Evolutionary conservation across 148 eudicot genomes (phyloP), one percentile per base, ranked within the genome.

Genomic region (Arctostaphylos glauca): DNA sequence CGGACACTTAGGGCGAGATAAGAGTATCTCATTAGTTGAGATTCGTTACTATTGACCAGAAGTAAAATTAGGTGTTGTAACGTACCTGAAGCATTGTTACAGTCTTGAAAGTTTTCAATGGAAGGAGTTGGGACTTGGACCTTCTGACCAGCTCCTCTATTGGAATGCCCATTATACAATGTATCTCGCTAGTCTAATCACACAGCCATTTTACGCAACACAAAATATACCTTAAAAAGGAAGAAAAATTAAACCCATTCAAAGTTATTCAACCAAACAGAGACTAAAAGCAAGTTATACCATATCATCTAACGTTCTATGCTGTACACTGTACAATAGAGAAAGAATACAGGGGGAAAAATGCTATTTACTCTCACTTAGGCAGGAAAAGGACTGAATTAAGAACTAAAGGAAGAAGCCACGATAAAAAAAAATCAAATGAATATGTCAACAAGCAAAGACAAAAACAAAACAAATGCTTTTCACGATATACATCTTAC

Each of bases 401-500:
- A 43, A n/a, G 38, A n/a, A 76, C 56, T 21, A 9, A n/a, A 68
- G n/a, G 46, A 70, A 41, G 77, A 83, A 70, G 48, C 47, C 78
- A 23, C 62, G 60, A 74, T 50, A 82, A 66, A 84, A 70, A 87
- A 79, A 87, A 87, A 87, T 87, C 77, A 80, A 87, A 80, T 85
- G 87, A 87, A 87, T 87, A 78, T 21, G 75, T 79, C 46, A 79
- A 25, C 43, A 6, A 77, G 15, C 71, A 73, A 53, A 41, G 54
- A 21, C 38, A 8, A 74, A n/a, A 55, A 46, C 2, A 5, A 1
- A 31, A 31, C 25, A 0, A 46, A 10, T 25, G 77, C 47, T 31
- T 82, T 62, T 85, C 85, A 88, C 41, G 88, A 75, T 74, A 66
- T 19, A 71, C 79, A 83, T 81, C 74, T 83, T 80, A 91, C 83